A percentile compares a stretch with the other conserved stretches of the same genome.
Evolutionary conservation across 2,329 filamentous ascomycete genomes (phyloP).

Genomic region (Bipolaris sorokiniana): DNA sequence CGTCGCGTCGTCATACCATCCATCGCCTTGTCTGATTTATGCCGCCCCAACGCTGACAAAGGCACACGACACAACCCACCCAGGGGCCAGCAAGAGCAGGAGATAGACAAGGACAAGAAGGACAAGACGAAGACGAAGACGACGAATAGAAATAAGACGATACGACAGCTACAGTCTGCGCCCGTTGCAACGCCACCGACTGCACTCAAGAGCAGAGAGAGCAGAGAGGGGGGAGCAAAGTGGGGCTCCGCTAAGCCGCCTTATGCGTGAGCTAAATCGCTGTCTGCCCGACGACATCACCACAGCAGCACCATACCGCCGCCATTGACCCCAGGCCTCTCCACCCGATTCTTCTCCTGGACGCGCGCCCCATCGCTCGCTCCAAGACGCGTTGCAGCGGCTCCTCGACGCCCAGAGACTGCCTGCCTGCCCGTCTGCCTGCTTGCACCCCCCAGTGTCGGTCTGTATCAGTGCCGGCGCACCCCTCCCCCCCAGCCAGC

Average conservation of each 20-base stretch:
- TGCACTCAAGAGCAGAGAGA: slow-evolving; percentile 12
- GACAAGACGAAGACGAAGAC: neutral
- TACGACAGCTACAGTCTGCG: neutral
- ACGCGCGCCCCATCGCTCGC: slow-evolving; percentile 11
- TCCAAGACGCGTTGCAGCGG: slow-evolving; percentile 14
- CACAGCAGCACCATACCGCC: slow-evolving; percentile 15
- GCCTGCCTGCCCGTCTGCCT: slow-evolving; percentile 18
- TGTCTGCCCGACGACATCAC: slow-evolving; percentile 35
- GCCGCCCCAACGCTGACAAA: slow-evolving; percentile 2
- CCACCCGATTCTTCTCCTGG: neutral
- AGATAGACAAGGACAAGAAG: neutral
- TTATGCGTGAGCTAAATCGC: slow-evolving; percentile 34
- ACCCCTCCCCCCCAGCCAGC: slow-evolving; percentile 13
- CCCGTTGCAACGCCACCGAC: slow-evolving; percentile 22
- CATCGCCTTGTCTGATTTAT: slow-evolving; percentile 1
- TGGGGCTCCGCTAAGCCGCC: slow-evolving; percentile 35
- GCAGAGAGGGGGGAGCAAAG: slow-evolving; percentile 21
- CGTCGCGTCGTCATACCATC: slow-evolving; percentile 20
- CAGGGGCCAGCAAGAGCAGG: neutral
- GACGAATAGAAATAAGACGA: neutral
- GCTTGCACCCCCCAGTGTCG: slow-evolving; percentile 26
- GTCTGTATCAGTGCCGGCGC: slow-evolving; percentile 32
- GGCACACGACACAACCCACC: slow-evolving; percentile 4
- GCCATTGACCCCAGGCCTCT: slow-evolving; percentile 26
- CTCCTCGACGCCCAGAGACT: slow-evolving; percentile 13